These are phyloP conservation scores for Exophiala calicioides DNA, from an alignment of 2,329 filamentous ascomycete species.

Conservation along the genomic window DNA sequence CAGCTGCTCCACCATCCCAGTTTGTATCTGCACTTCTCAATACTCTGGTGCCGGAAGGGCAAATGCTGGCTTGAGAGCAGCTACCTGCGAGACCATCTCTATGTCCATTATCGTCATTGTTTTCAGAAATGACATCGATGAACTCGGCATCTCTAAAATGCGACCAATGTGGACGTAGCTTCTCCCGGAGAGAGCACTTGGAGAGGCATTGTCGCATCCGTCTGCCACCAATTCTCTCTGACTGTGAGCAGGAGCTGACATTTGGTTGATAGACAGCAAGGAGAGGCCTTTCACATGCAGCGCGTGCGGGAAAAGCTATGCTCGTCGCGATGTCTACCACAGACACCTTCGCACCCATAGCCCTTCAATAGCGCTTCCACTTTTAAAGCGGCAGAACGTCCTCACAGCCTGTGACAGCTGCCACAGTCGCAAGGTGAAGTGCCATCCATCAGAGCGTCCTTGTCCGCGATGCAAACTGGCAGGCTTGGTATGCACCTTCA, in stretches of 20 bases:
- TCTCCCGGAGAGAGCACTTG: constrained; percentile 9
- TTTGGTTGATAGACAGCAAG: constrained; percentile 1
- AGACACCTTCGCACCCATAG: constrained; percentile 5
- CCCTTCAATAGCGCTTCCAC: neutral
- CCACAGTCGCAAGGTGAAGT: constrained; percentile 10
- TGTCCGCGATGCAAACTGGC: constrained; percentile 1
- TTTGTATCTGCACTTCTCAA: too few species aligned
- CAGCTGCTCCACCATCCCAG: too few species aligned
- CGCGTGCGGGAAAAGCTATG: constrained; percentile 7
- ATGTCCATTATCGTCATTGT: too few species aligned
- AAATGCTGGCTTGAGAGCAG: too few species aligned
- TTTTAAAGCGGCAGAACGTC: neutral
- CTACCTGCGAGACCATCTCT: too few species aligned
- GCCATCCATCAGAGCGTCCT: constrained; percentile 1
- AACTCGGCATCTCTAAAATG: neutral
- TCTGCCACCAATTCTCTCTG: constrained; percentile 6
- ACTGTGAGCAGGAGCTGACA: neutral
- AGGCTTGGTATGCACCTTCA: constrained; percentile 6
- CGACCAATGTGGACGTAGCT: constrained; percentile 2
- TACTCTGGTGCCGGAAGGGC: too few species aligned
- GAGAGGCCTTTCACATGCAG: constrained; percentile 11
- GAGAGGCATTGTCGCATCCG: constrained; percentile 7
- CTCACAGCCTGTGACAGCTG: constrained; percentile 9
- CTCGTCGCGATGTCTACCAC: constrained; percentile 7
- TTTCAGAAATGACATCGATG: too few species aligned